Evolutionary conservation across 1,139 yeast genomes (phyloP), one percentile per base, ranked within the genome.

Genomic region (Lodderomyces elongisporus): DNA sequence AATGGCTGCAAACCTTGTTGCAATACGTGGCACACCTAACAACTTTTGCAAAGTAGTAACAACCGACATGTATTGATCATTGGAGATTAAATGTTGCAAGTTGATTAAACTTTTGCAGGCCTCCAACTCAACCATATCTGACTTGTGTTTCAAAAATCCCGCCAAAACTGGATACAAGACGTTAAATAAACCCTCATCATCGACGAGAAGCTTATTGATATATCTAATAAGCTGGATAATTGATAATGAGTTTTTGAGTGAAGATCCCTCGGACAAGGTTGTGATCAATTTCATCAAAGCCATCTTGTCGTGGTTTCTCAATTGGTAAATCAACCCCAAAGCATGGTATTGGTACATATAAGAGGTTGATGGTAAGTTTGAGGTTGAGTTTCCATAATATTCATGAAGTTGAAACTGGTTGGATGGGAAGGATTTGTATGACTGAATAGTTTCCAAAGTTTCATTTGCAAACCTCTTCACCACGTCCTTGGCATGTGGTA

Each of bases 291-390:
- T 91, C 74, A 87, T 77, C 52, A 91, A 68, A 2, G 96, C 95
- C 93, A 91, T 88, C 51, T 84, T 82, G 58, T 91, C 98, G 55
- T 85, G 95, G 51, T 82, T 79, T 56, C 95, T 79, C 58, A 93
- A 74, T 48, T 84, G 85, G 57, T 88, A 89, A 49, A 93, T 66
- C 50, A 91, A 71, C 16, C 96, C 96, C 49, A 91, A 68, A 4
- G 98, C 97, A 59, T 91, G 98, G 63, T 89, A 91, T 65, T 91
- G 98, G 43, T 94, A 75, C 74, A 85, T 83, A 59, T 75, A 79
- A 12, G 95, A 78, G 28, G 87, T 77, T 12, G 75, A 64, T 32
- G 87, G 83, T 41, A 74, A 60, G 49, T 70, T 71, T 14, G 71
- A 54, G 32, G 72, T 66, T 34, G 73, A 61, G 40, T 58, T 54